Percentiles rank a stretch among this genome's conserved stretches.
Evolutionary conservation across 257 asterid genomes (phyloP).

Genomic region (Linaria vulgaris): DNA sequence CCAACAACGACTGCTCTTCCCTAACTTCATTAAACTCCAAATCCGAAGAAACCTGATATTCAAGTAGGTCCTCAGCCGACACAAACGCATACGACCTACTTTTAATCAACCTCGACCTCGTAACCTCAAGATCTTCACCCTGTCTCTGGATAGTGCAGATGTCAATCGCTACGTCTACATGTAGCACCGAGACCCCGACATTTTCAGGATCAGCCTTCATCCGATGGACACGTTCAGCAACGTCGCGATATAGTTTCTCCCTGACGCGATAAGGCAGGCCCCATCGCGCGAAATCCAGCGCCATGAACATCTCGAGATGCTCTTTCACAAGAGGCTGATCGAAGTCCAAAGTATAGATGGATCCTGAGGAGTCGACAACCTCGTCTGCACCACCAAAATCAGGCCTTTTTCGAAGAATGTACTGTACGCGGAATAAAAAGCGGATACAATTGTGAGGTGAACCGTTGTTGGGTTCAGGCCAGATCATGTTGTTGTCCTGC

Average conservation of each 20-base stretch:
- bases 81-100: conserved; percentile 7
- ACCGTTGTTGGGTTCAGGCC: conserved; percentile 3
- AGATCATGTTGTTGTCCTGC: conserved; percentile 16
- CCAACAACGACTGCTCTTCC: neutral
- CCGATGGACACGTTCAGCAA: neutral
- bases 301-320: conserved; percentile 21
- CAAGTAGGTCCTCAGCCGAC: conserved; percentile 4
- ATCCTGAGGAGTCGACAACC: conserved; percentile 4
- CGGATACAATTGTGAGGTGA: conserved; percentile 13
- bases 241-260: neutral
- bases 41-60: conserved; percentile 1
- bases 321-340: conserved; percentile 1
- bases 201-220: neutral
- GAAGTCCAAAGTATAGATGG: neutral
- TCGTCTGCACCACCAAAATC: neutral
- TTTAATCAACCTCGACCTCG: conserved; percentile 16
- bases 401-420: neutral
- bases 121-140: neutral
- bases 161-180: neutral
- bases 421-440: neutral
- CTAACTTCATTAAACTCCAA: neutral
- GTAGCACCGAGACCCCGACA: neutral
- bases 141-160: conserved; percentile 7
- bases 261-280: conserved; percentile 15
- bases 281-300: conserved; percentile 10